Percentiles rank a stretch among this genome's conserved stretches.
Evolutionary conservation across 352 stramenopile species (phyloP).

Genomic region (Phytophthora sp.): DNA sequence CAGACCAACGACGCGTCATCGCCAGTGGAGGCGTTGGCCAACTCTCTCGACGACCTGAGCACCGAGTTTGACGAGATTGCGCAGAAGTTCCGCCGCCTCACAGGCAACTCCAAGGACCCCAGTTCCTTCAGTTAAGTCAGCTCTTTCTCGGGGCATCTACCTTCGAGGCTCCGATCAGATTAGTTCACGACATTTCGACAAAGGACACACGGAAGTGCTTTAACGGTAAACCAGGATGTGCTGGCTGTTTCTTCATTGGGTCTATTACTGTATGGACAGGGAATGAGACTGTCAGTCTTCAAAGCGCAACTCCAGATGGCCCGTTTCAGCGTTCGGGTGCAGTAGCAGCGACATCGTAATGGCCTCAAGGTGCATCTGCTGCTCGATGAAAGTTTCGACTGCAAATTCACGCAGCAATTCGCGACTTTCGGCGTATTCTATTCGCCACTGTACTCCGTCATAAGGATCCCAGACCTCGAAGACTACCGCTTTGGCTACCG

Average conservation of each 20-base stretch:
- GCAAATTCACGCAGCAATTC: conserved; percentile 64
- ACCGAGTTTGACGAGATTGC: conserved; percentile 89
- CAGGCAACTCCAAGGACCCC: conserved; percentile 84
- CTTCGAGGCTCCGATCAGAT: background rate
- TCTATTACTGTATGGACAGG: background rate
- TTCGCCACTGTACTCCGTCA: conserved; percentile 24
- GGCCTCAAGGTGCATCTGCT: conserved; percentile 68
- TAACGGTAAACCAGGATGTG: conserved; percentile 4
- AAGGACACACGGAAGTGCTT: conserved; percentile 28
- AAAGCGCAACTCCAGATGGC: conserved; percentile 49
- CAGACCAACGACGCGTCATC: conserved; percentile 89
- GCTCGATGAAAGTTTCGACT: conserved; percentile 57
- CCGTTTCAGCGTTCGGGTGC: conserved; percentile 31
- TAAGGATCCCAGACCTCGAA: conserved; percentile 55
- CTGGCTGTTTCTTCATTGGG: background rate
- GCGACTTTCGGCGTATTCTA: conserved; percentile 56
- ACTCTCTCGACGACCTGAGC: conserved; percentile 86
- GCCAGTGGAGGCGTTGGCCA: conserved; percentile 80
- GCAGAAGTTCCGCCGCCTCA: conserved; percentile 83
- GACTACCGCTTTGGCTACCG: conserved; percentile 27
- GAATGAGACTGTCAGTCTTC: conserved; percentile 37
- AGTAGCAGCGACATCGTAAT: conserved; percentile 61
- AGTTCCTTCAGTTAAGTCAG: conserved; percentile 77
- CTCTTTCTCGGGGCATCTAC: background rate
- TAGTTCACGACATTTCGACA: background rate